Evolutionary conservation across 305 asterid species (phyloP), one percentile per base, ranked within the genome.

Genomic region (Plantago coronopus): DNA sequence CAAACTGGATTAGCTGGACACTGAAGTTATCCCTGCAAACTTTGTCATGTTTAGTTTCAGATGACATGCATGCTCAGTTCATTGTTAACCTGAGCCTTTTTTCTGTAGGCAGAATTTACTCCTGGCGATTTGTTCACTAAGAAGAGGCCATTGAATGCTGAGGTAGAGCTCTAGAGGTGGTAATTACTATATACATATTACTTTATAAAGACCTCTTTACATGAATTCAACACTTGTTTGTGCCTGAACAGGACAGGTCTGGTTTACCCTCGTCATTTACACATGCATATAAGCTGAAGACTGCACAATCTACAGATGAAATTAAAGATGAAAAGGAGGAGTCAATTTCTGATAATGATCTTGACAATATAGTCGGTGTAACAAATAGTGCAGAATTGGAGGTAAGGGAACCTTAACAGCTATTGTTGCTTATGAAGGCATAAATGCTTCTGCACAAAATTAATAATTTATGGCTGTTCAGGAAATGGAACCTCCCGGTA

Each of bases 401-500:
- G 96, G 98, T 89, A 70, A 62, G 57, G 53, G 42, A 71, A 48
- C 63, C 48, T 67, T 62, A 57, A 59, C 18, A 49, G 10, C 55
- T 42, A 57, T 16, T 57, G 63, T 47, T 51, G 9, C 49, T 31
- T 60, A 44, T 40, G 17, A 21, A 47, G 42, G 27, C 40, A 13
- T 59, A 58, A 43, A 64, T 44, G 53, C 59, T 45, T 29, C 37
- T 54, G 59, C 63, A 50, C 69, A 22, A 21, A 67, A 69, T 64
- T 42, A n/a, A n/a, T 69, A 17, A 49, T 44, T 58, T 59, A 45
- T 56, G 54, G 38, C 68, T 9, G 42, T 76, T 47, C 68, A 93
- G 98, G 99, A 89, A 83, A 89, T 89, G 90, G 99, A 89, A 66
- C 93, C 97, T 55, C 95, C 99, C 57, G 69, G 82, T 65, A 76